Evolutionary conservation across 1,284 basidiomycete species (phyloP), one percentile per base, ranked within the genome.

Genomic region (Melampsora americana): DNA sequence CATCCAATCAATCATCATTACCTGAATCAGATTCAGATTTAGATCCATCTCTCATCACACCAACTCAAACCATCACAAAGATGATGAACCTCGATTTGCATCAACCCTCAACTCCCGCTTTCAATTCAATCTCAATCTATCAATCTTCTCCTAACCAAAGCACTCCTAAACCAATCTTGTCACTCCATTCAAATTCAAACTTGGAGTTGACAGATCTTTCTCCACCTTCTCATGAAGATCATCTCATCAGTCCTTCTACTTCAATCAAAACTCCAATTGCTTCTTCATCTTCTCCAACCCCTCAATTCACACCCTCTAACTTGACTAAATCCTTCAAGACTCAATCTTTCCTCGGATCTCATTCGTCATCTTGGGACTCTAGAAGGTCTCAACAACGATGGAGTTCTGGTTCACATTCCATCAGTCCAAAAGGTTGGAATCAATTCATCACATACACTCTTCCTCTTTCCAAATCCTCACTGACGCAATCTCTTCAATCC

Each of bases 381-480:
- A 56, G n/a, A 28, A 5, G 39, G 12, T 56, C 14, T 28, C 53
- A 56, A 23, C 53, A 56, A 1, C 5, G 53, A 23, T 56, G 6
- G 53, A 56, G 53, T 28, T 56, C 53, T 16, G 53, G 53, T 23
- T 56, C 53, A 56, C 7, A 42, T 42, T 42, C 53, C 53, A 56
- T 56, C 53, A 56, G 53, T 28, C 53, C 53, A 23, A 56, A 56
- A 56, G 53, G 53, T 56, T 56, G 7, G 53, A n/a, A 56, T 56
- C 53, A 4, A 56, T n/a, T 56, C 5, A n/a, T 56, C 14, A 5
- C 12, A 23, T 12, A 16, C 20, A 56, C 5, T 56, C 26, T n/a
- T 1, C 14, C 23, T 16, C 50, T 53, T 53, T 14, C 26, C 11
- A 6, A 5, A 56, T 23, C 20, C 1, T n/a, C 46, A 23, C 53